Evolutionary conservation across 139 green algal genomes (phyloP).

Genomic region (Chlamydomonas asymmetrica): DNA sequence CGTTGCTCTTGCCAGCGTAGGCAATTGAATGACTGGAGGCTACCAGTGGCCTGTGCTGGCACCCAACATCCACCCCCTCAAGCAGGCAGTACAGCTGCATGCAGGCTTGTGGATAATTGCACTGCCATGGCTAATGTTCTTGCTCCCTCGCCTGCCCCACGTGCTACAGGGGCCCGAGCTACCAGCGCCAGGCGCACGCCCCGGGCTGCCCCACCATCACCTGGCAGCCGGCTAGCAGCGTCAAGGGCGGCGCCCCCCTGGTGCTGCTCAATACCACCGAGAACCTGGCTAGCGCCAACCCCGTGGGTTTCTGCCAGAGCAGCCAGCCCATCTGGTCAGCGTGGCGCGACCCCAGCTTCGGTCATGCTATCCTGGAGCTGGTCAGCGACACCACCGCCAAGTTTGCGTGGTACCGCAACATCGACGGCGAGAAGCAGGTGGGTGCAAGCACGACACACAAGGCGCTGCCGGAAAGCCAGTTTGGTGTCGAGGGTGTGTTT

Average conservation of each 20-base stretch:
- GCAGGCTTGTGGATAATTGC: too few relatives aligned
- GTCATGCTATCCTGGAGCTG: constrained; percentile 63
- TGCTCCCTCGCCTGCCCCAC: too few relatives aligned
- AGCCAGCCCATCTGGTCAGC: constrained; percentile 58
- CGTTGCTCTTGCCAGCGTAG: too few relatives aligned
- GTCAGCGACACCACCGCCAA: constrained; percentile 46
- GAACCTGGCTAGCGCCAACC: neutral
- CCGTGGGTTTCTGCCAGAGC: constrained; percentile 46
- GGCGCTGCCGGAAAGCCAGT: too few relatives aligned
- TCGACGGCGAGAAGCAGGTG: constrained; percentile 8
- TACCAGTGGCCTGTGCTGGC: too few relatives aligned
- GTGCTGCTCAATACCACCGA: constrained; percentile 1
- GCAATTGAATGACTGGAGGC: too few relatives aligned
- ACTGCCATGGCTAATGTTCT: too few relatives aligned
- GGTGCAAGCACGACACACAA: too few relatives aligned
- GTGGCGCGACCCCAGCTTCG: constrained; percentile 69
- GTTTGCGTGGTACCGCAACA: constrained; percentile 25
- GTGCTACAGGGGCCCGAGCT: constrained; percentile 15
- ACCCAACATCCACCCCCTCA: too few relatives aligned
- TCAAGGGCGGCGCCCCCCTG: constrained; percentile 9
- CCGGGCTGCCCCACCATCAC: constrained; percentile 21
- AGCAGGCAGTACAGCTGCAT: too few relatives aligned
- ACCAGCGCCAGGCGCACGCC: constrained; percentile 11
- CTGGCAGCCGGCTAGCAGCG: constrained; percentile 24
- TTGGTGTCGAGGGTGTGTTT: too few relatives aligned